phyloP scores from a whole-genome alignment of 2,329 filamentous ascomycete genomes.

The Diaporthe aspalathi region DNA sequence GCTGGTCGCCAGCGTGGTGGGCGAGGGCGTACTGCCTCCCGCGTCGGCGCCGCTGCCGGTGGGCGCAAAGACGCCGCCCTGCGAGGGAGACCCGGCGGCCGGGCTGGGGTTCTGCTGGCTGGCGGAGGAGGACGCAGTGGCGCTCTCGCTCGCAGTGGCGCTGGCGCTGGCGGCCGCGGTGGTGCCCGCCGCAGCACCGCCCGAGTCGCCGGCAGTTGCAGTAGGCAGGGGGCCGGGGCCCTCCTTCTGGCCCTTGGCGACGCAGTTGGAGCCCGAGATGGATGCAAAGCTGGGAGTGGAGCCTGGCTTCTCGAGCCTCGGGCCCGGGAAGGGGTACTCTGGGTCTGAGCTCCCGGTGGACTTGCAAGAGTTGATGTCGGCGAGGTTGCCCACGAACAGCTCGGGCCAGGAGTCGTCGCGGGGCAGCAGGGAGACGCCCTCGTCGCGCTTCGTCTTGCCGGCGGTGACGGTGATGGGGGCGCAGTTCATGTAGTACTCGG shows the following conservation, averaged over 20 bases:
- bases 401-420: slow-evolving; percentile 53
- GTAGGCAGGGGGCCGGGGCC: slow-evolving; percentile 42
- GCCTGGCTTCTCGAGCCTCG: slow-evolving; percentile 42
- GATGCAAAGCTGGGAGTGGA: slow-evolving; percentile 17
- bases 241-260: slow-evolving; percentile 34
- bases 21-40: neutral
- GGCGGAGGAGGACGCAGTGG: neutral
- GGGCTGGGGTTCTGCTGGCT: neutral
- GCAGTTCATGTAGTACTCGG: slow-evolving; percentile 99
- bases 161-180: slow-evolving; percentile 21
- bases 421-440: slow-evolving; percentile 12
- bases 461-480: slow-evolving; percentile 75
- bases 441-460: slow-evolving; percentile 62
- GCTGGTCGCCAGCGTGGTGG: slow-evolving; percentile 31
- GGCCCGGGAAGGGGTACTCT: slow-evolving; percentile 44
- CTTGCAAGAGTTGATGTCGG: slow-evolving; percentile 37
- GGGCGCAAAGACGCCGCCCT: slow-evolving; percentile 18
- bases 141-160: neutral
- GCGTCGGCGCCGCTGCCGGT: neutral
- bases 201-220: slow-evolving; percentile 17
- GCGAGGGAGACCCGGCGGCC: neutral
- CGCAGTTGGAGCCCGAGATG: slow-evolving; percentile 39
- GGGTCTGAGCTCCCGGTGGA: slow-evolving; percentile 36
- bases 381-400: slow-evolving; percentile 41
- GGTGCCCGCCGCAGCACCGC: neutral